Evolutionary conservation across 192 early-diverging fungal species (phyloP).

Genomic region (Coemansia sp.): DNA sequence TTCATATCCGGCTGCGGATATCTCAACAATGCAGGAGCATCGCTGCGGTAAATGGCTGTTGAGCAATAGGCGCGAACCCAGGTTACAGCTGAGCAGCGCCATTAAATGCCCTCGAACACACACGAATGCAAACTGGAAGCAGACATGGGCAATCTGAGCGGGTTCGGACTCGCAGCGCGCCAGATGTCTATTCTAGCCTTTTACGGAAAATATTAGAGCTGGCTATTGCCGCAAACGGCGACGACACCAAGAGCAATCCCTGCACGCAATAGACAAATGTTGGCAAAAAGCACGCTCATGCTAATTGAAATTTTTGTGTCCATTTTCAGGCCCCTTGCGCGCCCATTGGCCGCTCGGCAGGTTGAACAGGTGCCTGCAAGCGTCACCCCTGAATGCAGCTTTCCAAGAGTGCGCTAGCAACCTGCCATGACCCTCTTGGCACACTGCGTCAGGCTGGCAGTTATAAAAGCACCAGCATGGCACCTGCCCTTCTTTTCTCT

Average conservation of each 20-base stretch:
- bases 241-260: not conserved
- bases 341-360: constrained; percentile 1
- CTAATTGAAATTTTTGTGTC: not conserved
- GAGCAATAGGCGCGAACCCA: not conserved
- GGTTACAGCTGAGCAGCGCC: not conserved
- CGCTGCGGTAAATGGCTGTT: not conserved
- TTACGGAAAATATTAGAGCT: not conserved
- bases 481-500: not conserved
- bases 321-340: constrained; percentile 4
- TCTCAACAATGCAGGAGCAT: not conserved
- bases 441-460: not conserved
- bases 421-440: not conserved
- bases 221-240: not conserved
- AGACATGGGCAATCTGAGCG: not conserved
- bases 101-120: not conserved
- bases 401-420: not conserved
- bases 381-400: constrained; percentile 3
- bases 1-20: not conserved
- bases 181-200: not conserved
- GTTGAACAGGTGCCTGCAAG: not conserved
- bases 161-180: not conserved
- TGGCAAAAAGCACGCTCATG: not conserved
- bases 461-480: not conserved
- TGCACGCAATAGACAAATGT: not conserved
- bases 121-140: too few relatives aligned